These are phyloP conservation scores for Clavaria fumosa DNA, from an alignment of 768 basidiomycete species.

Conservation along the genomic window DNA sequence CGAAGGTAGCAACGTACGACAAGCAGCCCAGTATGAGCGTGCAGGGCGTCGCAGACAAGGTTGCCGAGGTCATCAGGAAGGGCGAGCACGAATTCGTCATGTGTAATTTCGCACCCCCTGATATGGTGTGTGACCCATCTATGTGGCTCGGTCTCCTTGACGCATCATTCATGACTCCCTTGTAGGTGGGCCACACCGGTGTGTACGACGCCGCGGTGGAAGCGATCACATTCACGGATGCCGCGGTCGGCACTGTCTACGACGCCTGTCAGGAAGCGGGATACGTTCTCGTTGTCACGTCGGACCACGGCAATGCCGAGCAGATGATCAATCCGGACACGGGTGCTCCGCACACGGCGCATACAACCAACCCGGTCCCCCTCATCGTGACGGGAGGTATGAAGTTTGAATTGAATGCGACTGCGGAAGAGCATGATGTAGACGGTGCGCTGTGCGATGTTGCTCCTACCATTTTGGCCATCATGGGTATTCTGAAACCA, in stretches of 20 bases:
- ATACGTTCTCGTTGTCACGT: slow-evolving; percentile 76
- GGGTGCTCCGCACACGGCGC: slow-evolving; percentile 82
- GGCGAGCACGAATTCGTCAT: slow-evolving; percentile 77
- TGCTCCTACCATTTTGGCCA: slow-evolving; percentile 72
- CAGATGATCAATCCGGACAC: slow-evolving; percentile 81
- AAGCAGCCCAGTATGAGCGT: slow-evolving; percentile 83
- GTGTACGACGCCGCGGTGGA: slow-evolving; percentile 81
- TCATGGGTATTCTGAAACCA: slow-evolving; percentile 60
- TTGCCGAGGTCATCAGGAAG: slow-evolving; percentile 67
- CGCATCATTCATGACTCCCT: not conserved
- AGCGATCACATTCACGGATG: slow-evolving; percentile 79
- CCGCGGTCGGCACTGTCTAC: slow-evolving; percentile 77
- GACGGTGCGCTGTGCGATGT: slow-evolving; percentile 76
- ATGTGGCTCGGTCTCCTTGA: not conserved
- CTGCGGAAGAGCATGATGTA: slow-evolving; percentile 30
- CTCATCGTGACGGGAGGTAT: slow-evolving; percentile 71
- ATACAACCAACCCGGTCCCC: slow-evolving; percentile 79
- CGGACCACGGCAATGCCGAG: slow-evolving; percentile 94
- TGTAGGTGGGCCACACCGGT: slow-evolving; percentile 85
- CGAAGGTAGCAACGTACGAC: slow-evolving; percentile 92
- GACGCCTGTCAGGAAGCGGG: slow-evolving; percentile 74
- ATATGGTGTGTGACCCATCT: slow-evolving; percentile 48
- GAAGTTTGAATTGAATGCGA: slow-evolving; percentile 37
- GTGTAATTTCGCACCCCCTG: slow-evolving; percentile 96
- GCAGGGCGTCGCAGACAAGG: slow-evolving; percentile 78